A percentile compares a stretch with the other conserved stretches of the same genome.
Conservation (phyloP, 306 rosid species). For the Quercus robur region DNA sequence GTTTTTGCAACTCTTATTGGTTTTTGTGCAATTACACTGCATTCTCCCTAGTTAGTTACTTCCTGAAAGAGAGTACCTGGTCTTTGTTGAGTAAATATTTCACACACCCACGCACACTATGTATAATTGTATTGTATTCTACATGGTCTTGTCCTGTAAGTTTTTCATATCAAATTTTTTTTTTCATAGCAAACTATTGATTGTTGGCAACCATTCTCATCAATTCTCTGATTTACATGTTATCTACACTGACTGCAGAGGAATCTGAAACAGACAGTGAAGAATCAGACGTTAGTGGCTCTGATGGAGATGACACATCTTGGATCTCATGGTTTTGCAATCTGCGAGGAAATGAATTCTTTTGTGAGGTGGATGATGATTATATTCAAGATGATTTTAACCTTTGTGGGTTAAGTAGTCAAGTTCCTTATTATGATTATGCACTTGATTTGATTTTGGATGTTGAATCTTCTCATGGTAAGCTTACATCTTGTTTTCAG, state of each 20-base stretch:
- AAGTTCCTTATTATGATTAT: conserved; percentile 83
- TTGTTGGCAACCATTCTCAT: not conserved
- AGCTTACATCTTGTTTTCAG: conserved; percentile 11
- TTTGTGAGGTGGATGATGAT: conserved; percentile 81
- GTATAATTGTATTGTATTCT: not conserved
- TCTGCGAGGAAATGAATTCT: conserved; percentile 83
- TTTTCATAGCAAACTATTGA: not conserved
- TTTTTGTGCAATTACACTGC: not conserved
- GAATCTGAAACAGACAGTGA: conserved; percentile 82
- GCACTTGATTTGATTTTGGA: conserved; percentile 85
- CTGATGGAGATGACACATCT: conserved; percentile 77
- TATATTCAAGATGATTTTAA: conserved; percentile 86
- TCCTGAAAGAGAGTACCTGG: not conserved
- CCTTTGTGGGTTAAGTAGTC: conserved; percentile 79
- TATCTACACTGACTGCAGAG: conserved; percentile 39
- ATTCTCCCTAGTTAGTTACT: not conserved
- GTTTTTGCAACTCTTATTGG: not conserved
- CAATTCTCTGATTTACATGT: conserved; percentile 20
- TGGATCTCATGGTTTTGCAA: conserved; percentile 93
- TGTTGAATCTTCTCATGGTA: conserved; percentile 77
- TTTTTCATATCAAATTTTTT: not conserved
- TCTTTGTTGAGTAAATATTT: not conserved
- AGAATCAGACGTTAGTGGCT: conserved; percentile 79
- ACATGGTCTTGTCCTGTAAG: not conserved
- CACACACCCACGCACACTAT: not conserved